phyloP scores from a whole-genome alignment of 2,329 filamentous ascomycete genomes.

The Aspergillus uvarum region DNA sequence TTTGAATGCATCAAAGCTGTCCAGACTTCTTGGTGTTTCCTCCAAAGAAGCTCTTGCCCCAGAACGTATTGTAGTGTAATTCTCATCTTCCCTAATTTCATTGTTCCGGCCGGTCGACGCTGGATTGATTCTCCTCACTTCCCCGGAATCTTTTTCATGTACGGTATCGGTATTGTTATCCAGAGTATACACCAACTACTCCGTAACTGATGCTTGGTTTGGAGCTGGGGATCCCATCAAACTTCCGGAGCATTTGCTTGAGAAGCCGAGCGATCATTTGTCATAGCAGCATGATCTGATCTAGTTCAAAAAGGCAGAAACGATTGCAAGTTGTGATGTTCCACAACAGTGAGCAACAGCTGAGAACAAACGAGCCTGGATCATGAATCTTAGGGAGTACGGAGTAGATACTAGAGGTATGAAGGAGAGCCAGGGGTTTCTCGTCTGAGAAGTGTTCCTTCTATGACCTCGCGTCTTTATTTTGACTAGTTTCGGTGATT shows the following conservation, averaged over 20 bases:
- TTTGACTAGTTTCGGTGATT: slow-evolving; percentile 10
- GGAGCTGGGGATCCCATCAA: slow-evolving; percentile 1
- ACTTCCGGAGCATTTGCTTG: slow-evolving; percentile 7
- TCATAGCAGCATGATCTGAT: neutral
- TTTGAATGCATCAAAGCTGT: too few species aligned
- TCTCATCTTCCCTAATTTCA: neutral
- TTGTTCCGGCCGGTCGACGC: neutral
- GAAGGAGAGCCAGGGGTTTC: neutral
- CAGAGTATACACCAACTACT: neutral
- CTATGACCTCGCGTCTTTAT: slow-evolving; percentile 10
- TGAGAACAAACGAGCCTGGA: neutral
- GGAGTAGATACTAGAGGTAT: neutral
- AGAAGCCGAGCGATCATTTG: slow-evolving; percentile 1
- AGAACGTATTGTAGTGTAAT: too few species aligned
- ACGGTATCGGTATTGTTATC: slow-evolving; percentile 1
- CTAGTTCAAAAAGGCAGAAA: neutral
- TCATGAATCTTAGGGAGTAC: neutral
- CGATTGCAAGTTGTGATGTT: neutral
- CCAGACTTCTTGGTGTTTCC: too few species aligned
- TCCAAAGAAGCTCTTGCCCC: too few species aligned
- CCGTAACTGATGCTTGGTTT: neutral
- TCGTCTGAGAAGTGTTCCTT: neutral
- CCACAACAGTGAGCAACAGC: neutral
- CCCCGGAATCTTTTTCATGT: slow-evolving; percentile 9
- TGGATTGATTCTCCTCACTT: neutral